Evolutionary conservation across 169 alveolate genomes (phyloP), one percentile per base, ranked within the genome.

Genomic region (Plasmodium knowlesi): DNA sequence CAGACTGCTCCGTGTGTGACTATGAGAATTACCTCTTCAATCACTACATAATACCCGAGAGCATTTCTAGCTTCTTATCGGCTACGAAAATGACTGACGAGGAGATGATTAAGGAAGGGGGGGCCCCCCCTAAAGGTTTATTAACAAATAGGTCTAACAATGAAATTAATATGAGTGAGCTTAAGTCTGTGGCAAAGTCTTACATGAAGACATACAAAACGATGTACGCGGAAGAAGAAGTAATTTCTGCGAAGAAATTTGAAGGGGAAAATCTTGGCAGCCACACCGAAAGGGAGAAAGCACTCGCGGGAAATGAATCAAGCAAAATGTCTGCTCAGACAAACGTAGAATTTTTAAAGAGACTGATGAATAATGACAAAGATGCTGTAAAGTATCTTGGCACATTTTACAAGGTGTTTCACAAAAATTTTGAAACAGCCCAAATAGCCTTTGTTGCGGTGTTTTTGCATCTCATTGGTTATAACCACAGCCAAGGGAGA

Each of bases 1-100:
- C 95, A 14, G 95, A 91, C 72, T 91, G 95, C 71, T 91, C 85
- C 61, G 90, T 91, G n/a, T 91, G 92, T 54, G 95, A 91, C 83
- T 91, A 91, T 78, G 95, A 91, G 83, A 91, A 91, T 74, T 91
- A 91, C 57, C 85, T 91, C 19, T 91, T 91, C 84, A 91, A 91
- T 74, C 95, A 91, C 70, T 91, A 91, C 70, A 53, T 82, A 34
- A 22, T 91, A 46, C 95, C 95, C 30, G 92, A 91, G 76, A 91
- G 95, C 46, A 82, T 91, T 71, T 91, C 95, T 6, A 81, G 80
- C 67, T 91, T 91, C 83, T 53, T 91, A 70, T 91, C 91, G 1
- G 92, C 80, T 19, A 91, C 95, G 34, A 91, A 82, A 72, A 81
- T 54, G 74, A 25, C 37, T 54, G 84, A 34, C 2, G 82, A 34